Conservation (phyloP, 352 stramenopile species). For the Pythium rhizo-oryzae region DNA sequence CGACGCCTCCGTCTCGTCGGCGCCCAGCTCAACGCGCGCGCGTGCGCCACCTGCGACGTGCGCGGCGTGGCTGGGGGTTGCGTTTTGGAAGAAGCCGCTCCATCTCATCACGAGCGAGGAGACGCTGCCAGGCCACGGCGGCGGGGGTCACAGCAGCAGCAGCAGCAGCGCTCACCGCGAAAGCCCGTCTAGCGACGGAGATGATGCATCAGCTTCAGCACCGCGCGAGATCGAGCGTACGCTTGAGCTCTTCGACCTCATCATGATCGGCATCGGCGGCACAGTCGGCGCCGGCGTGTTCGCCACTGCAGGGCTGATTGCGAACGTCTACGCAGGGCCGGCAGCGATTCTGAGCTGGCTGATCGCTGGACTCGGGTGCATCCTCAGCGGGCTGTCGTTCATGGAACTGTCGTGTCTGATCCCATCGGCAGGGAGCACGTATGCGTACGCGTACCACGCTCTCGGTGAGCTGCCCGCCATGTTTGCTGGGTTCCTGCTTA, state of each 20-base stretch:
- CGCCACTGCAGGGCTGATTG: slow-evolving; percentile 76
- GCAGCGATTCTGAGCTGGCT: slow-evolving; percentile 85
- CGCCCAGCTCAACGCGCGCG: background rate
- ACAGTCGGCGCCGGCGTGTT: slow-evolving; percentile 96
- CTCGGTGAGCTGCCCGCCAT: slow-evolving; percentile 93
- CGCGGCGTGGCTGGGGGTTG: slow-evolving; percentile 43
- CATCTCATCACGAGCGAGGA: slow-evolving; percentile 37
- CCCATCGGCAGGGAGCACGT: slow-evolving; percentile 90
- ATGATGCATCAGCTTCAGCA: background rate
- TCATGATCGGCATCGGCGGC: slow-evolving; percentile 93
- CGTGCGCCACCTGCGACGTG: slow-evolving; percentile 15
- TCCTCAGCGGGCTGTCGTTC: slow-evolving; percentile 87
- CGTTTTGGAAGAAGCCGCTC: slow-evolving; percentile 81
- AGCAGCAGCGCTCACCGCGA: slow-evolving; percentile 19
- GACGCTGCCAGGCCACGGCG: slow-evolving; percentile 12
- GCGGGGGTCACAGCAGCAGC: too few relatives aligned
- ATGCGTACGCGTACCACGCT: slow-evolving; percentile 93
- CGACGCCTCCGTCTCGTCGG: background rate
- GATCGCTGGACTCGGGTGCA: slow-evolving; percentile 78
- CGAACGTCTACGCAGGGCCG: slow-evolving; percentile 68
- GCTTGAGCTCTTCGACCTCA: slow-evolving; percentile 91
- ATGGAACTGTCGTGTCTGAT: slow-evolving; percentile 91
- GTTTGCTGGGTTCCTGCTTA: slow-evolving; percentile 87
- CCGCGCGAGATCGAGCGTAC: slow-evolving; percentile 53
- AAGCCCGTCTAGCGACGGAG: slow-evolving; percentile 23